phyloP scores from a whole-genome alignment of 1,284 basidiomycete genomes.

The Exsudoporus floridanus region DNA sequence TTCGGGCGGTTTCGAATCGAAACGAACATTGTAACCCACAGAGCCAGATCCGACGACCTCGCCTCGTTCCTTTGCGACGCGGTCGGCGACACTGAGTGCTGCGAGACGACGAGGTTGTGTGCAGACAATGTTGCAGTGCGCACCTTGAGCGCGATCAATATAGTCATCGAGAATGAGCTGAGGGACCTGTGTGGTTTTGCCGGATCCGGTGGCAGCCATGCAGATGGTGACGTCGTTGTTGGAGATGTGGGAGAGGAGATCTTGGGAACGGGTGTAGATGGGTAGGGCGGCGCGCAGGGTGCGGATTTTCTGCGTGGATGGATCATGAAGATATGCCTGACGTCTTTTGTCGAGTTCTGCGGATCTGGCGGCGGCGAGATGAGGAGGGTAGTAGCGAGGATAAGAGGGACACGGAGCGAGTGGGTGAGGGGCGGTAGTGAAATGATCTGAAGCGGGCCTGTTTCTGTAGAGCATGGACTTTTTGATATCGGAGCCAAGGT shows the following conservation, averaged over 20 bases:
- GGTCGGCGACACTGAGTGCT: conserved; percentile 90
- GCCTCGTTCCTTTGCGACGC: conserved; percentile 89
- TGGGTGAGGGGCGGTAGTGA: not conserved
- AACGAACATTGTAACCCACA: conserved; percentile 93
- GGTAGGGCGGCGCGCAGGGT: conserved; percentile 68
- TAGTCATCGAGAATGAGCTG: conserved; percentile 89
- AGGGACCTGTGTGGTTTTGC: conserved; percentile 95
- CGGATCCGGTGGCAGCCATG: conserved; percentile 95
- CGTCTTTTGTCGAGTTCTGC: conserved; percentile 54
- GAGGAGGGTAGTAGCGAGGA: conserved; percentile 19
- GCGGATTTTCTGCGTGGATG: conserved; percentile 67
- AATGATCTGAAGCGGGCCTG: conserved; percentile 37
- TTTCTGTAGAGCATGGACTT: conserved; percentile 51
- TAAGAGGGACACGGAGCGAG: conserved; percentile 8
- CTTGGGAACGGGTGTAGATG: conserved; percentile 65
- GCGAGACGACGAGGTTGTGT: conserved; percentile 93
- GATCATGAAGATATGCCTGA: conserved; percentile 64
- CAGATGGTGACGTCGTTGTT: conserved; percentile 88
- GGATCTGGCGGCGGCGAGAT: conserved; percentile 52
- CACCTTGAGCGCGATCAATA: conserved; percentile 78
- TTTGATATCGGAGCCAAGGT: conserved; percentile 70
- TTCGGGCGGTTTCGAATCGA: conserved; percentile 81
- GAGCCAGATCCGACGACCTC: conserved; percentile 67
- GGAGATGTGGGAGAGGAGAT: conserved; percentile 70
- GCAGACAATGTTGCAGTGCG: conserved; percentile 88